Base-by-base conservation (phyloP, 2,329 filamentous ascomycete species). In the Colletotrichum tabaci region DNA sequence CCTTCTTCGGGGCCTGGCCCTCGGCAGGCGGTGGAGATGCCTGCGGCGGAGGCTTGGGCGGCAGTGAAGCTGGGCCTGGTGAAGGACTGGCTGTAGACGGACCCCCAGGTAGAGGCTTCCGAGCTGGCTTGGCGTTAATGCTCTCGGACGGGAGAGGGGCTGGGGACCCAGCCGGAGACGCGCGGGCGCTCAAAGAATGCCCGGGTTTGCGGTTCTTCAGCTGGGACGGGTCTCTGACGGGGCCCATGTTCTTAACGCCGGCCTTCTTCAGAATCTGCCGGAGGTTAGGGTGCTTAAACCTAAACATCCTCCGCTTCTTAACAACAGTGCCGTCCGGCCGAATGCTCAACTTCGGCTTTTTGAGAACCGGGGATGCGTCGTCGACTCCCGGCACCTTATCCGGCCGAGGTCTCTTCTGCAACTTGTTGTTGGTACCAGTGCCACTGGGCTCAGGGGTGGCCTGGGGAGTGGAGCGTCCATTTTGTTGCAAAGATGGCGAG, bases 331-430 rank as follows among this genome's bases (percentile, higher is more conserved):
- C 68, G 18, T 75, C 74, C 2, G 76, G 69, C 16, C 82, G 80
- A 8, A 79, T 18, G 26, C 53, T 67, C 18, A 74, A 77, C 75
- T 84, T 84, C 5, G 81, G 79, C 15, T 83, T 79, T 76, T 84
- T 84, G 0, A 82, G 77, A 35, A 78, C 79, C 1, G 83, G 82
- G 1, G 77, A 76, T 4, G 75, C 74, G 35, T 76, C 74, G 47
- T 82, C 81, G 5, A 80, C 75, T 21, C 76, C 74, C 30, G 82
- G 81, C 4, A 81, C 78, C 67, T 81, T 82, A 16, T 84, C 83
- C 44, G 81, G 76, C 3, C 80, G 80, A 21, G 82, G 77, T 18
- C 83, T 78, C 71, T 84, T 84, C 10, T 75, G 74, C 18, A 72
- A 74, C 57, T 75, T 77, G 13, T 57, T 57, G 35, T 8, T 57